A percentile compares a stretch with the other conserved stretches of the same genome.
These are phyloP conservation scores for Geranium brycei DNA, from an alignment of 345 rosid genomes.

Conservation along the genomic window DNA sequence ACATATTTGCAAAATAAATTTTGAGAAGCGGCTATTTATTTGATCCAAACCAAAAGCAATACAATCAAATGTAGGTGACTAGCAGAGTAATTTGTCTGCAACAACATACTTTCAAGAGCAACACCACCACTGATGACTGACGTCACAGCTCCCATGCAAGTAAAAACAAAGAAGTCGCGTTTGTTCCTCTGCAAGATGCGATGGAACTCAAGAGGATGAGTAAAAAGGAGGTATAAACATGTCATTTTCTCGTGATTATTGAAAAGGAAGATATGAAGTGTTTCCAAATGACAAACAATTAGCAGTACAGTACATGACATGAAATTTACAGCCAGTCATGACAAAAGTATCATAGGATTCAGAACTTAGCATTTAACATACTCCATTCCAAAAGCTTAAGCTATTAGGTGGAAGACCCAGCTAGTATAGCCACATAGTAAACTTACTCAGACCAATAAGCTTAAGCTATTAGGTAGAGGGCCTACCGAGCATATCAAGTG, in stretches of 20 bases:
- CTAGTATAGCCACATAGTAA: too few species aligned
- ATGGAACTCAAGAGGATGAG: not conserved
- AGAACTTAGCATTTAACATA: not conserved
- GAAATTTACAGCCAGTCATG: not conserved
- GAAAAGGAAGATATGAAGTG: not conserved
- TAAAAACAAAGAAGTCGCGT: conserved; percentile 70
- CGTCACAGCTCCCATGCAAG: conserved; percentile 51
- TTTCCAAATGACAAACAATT: not conserved
- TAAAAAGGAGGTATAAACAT: not conserved
- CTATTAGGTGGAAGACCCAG: too few species aligned
- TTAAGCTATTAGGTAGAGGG: too few species aligned
- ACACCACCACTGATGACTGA: conserved; percentile 36
- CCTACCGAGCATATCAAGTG: too few species aligned
- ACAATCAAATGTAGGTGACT: not conserved
- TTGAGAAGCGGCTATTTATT: not conserved
- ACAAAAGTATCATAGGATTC: not conserved
- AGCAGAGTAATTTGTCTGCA: not conserved
- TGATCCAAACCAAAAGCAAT: conserved; percentile 1
- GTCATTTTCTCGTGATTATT: too few species aligned
- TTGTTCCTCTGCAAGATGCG: conserved; percentile 60
- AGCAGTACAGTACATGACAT: not conserved
- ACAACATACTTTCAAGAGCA: conserved; percentile 63
- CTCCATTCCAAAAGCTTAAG: too few species aligned
- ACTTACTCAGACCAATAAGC: too few species aligned
- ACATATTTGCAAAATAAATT: not conserved